phyloP scores from a whole-genome alignment of 2,329 filamentous ascomycete genomes.

The Scedosporium minutisporum region DNA sequence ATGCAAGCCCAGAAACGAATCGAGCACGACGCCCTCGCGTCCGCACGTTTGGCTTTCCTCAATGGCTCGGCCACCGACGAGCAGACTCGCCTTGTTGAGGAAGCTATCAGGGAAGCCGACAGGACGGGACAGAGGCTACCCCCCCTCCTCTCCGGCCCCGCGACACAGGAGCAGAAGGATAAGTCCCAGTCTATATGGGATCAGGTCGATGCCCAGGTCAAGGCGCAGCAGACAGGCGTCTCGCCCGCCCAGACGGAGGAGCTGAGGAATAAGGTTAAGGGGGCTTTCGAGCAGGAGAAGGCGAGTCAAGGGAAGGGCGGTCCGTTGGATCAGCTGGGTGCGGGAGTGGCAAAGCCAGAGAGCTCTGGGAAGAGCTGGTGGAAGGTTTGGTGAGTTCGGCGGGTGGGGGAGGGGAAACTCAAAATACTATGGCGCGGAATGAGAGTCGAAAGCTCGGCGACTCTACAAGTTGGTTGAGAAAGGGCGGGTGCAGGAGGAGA shows the following conservation, averaged over 20 bases:
- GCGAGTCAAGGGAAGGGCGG: slow-evolving; percentile 37
- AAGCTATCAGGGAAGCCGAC: slow-evolving; percentile 40
- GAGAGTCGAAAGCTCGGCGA: background rate
- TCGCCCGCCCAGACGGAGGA: slow-evolving; percentile 13
- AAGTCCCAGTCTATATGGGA: slow-evolving; percentile 10
- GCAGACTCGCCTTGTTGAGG: slow-evolving; percentile 47
- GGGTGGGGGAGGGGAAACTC: slow-evolving; percentile 8
- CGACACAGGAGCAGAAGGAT: background rate
- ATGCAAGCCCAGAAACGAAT: slow-evolving; percentile 43
- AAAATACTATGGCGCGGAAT: slow-evolving; percentile 8
- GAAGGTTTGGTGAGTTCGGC: slow-evolving; percentile 28
- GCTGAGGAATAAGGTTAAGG: slow-evolving; percentile 26
- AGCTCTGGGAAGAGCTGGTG: slow-evolving; percentile 38
- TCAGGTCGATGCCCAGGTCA: slow-evolving; percentile 11
- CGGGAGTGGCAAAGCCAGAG: slow-evolving; percentile 13
- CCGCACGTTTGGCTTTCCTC: slow-evolving; percentile 51
- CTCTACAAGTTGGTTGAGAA: background rate
- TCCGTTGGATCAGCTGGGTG: slow-evolving; percentile 38
- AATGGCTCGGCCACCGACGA: slow-evolving; percentile 46
- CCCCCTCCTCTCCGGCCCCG: slow-evolving; percentile 31
- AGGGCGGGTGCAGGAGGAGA: background rate
- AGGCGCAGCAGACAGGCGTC: slow-evolving; percentile 8
- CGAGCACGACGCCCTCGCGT: slow-evolving; percentile 43
- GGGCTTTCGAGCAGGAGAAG: slow-evolving; percentile 34
- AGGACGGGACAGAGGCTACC: slow-evolving; percentile 37